Evolutionary conservation across 768 basidiomycete species (phyloP).

Genomic region (Russula emetica): DNA sequence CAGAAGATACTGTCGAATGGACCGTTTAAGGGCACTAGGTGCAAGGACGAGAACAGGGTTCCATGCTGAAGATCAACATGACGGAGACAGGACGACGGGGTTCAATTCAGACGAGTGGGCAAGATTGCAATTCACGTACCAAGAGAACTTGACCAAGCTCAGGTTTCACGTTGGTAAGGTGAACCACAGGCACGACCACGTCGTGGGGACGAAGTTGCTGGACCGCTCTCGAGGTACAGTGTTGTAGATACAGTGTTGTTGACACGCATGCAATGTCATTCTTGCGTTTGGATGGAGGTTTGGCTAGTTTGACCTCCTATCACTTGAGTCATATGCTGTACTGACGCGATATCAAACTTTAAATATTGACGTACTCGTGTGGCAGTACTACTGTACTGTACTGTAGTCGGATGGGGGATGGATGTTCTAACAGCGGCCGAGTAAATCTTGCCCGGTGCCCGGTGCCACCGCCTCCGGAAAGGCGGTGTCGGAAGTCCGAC

Average conservation of each 20-base stretch:
- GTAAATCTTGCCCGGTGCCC: no score
- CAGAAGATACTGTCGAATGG: background rate
- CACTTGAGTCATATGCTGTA: background rate
- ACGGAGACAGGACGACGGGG: background rate
- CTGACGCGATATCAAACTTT: background rate
- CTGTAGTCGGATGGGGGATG: no score
- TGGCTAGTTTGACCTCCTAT: background rate
- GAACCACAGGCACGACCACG: background rate
- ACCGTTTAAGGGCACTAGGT: background rate
- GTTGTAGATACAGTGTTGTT: no score
- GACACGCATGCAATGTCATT: background rate
- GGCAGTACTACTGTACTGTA: background rate
- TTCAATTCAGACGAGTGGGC: slow-evolving; percentile 3
- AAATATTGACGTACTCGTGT: background rate
- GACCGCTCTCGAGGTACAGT: no score
- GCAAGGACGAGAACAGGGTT: background rate
- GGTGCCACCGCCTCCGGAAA: no score
- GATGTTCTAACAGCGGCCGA: background rate
- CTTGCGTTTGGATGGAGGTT: background rate
- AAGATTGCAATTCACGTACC: slow-evolving; percentile 8
- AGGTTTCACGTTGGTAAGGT: background rate
- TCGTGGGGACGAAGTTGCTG: background rate
- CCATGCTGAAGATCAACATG: background rate
- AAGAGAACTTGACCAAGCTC: background rate
- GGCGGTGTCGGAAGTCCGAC: no score